Conservation (phyloP, 2,329 filamentous ascomycete genomes). For the Apiospora phragmitis region DNA sequence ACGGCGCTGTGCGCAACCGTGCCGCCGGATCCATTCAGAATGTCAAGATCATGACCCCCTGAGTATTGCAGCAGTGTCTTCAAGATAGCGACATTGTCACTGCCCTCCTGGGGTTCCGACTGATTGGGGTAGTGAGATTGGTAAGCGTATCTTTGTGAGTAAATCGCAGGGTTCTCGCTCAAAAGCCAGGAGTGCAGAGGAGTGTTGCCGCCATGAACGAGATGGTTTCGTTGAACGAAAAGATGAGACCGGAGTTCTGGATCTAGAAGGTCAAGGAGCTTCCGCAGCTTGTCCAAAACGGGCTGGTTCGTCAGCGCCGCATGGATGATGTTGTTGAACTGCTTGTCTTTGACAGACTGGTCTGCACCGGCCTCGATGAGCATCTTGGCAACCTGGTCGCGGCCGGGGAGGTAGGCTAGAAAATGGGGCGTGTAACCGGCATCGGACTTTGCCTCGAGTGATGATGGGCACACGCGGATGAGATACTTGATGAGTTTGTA, state of each 20-base stretch:
- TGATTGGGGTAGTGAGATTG: constrained; percentile 17
- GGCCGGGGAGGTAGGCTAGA: constrained; percentile 61
- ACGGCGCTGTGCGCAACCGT: constrained; percentile 63
- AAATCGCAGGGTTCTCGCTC: constrained; percentile 15
- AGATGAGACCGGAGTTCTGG: constrained; percentile 55
- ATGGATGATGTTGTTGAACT: constrained; percentile 70
- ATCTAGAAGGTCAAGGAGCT: constrained; percentile 60
- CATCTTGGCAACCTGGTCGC: constrained; percentile 54
- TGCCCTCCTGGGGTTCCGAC: constrained; percentile 22
- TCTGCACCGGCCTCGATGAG: constrained; percentile 71
- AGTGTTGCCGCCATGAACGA: constrained; percentile 55
- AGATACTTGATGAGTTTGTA: constrained; percentile 65
- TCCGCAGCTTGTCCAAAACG: constrained; percentile 36
- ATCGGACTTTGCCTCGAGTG: constrained; percentile 61
- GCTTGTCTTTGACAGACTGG: constrained; percentile 61
- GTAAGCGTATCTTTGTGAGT: constrained; percentile 10
- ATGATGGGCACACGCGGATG: constrained; percentile 59
- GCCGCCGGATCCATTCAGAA: constrained; percentile 66
- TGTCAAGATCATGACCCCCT: constrained; percentile 53
- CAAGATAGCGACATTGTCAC: constrained; percentile 42
- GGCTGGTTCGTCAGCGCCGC: constrained; percentile 41
- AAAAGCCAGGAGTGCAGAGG: constrained; percentile 64
- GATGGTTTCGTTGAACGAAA: constrained; percentile 57
- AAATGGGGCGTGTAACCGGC: constrained; percentile 67
- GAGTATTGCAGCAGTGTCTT: constrained; percentile 55